Conservation (phyloP, 1,284 basidiomycete species). For the Apiotrichum sp. region DNA sequence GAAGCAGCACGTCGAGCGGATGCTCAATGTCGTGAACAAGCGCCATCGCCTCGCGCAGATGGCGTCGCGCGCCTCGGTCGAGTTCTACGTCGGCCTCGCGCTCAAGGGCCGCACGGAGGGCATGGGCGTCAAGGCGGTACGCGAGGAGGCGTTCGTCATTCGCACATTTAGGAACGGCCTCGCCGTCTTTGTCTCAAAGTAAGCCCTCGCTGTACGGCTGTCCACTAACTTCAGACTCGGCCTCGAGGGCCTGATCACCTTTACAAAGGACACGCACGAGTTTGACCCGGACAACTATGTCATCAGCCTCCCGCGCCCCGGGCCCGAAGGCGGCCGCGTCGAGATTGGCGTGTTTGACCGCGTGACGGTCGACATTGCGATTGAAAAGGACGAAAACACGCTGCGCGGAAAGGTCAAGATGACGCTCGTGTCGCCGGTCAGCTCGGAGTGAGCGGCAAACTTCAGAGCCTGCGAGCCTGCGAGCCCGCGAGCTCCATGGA, state of each 20-base stretch:
- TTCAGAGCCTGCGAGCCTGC: too few species aligned
- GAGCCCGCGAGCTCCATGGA: too few species aligned
- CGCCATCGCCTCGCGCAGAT: constrained; percentile 95
- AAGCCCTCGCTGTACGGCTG: too few species aligned
- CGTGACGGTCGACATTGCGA: constrained; percentile 78
- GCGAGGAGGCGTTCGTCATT: constrained; percentile 91
- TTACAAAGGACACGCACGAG: constrained; percentile 71
- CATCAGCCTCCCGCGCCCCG: constrained; percentile 45
- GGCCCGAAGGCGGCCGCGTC: constrained; percentile 43
- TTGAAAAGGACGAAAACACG: constrained; percentile 92
- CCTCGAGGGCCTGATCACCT: constrained; percentile 87
- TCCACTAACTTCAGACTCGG: constrained; percentile 56
- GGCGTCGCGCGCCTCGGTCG: constrained; percentile 89
- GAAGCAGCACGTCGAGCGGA: constrained; percentile 79
- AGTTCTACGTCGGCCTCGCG: constrained; percentile 94
- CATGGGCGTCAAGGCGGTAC: constrained; percentile 10
- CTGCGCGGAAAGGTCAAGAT: constrained; percentile 89
- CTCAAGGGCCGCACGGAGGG: constrained; percentile 60
- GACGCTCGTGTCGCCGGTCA: constrained; percentile 48
- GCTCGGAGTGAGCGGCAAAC: constrained; percentile 18
- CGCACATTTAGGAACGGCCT: constrained; percentile 90
- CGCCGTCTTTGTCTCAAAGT: constrained; percentile 80
- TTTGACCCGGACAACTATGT: constrained; percentile 90
- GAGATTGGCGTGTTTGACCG: constrained; percentile 85
- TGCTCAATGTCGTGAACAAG: constrained; percentile 78